phyloP scores from a whole-genome alignment of 768 basidiomycete genomes.

The Coprinellus micaceus region DNA sequence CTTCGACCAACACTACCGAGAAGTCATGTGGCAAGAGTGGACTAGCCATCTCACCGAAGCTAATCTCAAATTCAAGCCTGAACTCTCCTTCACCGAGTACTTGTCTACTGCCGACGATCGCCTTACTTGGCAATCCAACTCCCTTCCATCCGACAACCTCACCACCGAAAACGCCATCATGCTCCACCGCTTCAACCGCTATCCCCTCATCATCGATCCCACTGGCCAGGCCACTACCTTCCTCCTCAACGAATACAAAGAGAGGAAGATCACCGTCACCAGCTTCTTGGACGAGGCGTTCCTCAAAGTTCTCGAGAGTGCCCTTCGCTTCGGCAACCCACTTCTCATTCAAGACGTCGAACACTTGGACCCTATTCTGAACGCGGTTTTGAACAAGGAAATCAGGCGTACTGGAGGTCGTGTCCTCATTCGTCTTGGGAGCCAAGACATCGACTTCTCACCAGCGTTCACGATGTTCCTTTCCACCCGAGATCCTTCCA shows the following conservation, averaged over 20 bases:
- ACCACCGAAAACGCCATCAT: conserved; percentile 99
- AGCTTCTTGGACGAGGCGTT: conserved; percentile 99
- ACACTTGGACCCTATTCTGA: conserved; percentile 94
- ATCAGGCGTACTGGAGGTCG: conserved; percentile 94
- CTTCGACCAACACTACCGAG: conserved; percentile 98
- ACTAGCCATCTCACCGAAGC: conserved; percentile 83
- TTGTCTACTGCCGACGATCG: conserved; percentile 96
- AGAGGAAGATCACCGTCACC: conserved; percentile 95
- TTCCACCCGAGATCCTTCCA: conserved; percentile 93
- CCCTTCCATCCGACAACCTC: conserved; percentile 91
- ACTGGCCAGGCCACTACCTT: conserved; percentile 96
- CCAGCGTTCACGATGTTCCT: conserved; percentile 99
- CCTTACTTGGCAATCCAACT: conserved; percentile 91
- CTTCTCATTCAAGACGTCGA: conserved; percentile 98
- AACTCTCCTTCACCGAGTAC: conserved; percentile 92
- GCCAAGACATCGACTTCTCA: conserved; percentile 98
- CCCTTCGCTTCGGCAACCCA: conserved; percentile 97
- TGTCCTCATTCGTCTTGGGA: conserved; percentile 93
- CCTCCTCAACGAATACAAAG: conserved; percentile 90
- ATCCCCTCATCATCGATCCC: conserved; percentile 96
- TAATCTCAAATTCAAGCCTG: conserved; percentile 86
- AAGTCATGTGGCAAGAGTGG: conserved; percentile 97
- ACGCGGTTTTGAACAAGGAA: conserved; percentile 95
- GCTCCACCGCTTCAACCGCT: conserved; percentile 96
- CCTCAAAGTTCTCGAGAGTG: conserved; percentile 96